Percentiles rank a stretch among this genome's conserved stretches.
These are phyloP conservation scores for Quercus variabilis DNA, from an alignment of 306 rosid species.

Conservation along the genomic window DNA sequence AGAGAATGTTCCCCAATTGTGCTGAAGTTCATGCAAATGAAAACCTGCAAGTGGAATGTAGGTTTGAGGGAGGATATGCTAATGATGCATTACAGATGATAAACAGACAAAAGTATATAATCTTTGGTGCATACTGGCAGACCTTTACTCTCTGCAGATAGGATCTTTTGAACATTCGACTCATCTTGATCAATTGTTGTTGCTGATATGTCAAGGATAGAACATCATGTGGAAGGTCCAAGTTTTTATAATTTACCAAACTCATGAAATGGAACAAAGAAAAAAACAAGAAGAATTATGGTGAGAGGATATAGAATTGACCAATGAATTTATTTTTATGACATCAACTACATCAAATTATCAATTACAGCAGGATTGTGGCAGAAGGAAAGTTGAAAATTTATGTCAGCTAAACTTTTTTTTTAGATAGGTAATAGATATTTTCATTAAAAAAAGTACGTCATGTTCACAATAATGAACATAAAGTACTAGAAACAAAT, in stretches of 20 bases:
- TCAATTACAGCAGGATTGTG: not conserved
- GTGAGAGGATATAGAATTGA: not conserved
- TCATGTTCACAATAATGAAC: too few species aligned
- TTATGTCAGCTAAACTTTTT: not conserved
- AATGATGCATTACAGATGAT: not conserved
- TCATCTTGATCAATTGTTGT: conserved; percentile 68
- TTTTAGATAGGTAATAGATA: too few species aligned
- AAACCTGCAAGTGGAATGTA: conserved; percentile 47
- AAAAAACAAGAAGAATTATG: not conserved
- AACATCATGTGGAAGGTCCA: conserved; percentile 55
- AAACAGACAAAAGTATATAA: not conserved
- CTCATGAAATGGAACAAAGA: not conserved
- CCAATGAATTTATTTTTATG: conserved; percentile 10
- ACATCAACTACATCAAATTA: not conserved
- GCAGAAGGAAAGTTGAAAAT: conserved; percentile 9
- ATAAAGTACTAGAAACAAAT: too few species aligned
- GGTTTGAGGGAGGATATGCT: conserved; percentile 21
- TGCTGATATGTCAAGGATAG: conserved; percentile 80
- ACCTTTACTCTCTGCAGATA: conserved; percentile 94
- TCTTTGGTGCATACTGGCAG: conserved; percentile 24
- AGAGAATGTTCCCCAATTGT: not conserved
- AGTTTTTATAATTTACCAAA: not conserved
- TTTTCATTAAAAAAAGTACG: too few species aligned
- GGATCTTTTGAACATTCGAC: conserved; percentile 61
- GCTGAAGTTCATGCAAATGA: conserved; percentile 19